Percentiles rank a stretch among this genome's conserved stretches.
Evolutionary conservation across 371 early-diverging fungal species (phyloP).

Genomic region (Mucor plumbeus): DNA sequence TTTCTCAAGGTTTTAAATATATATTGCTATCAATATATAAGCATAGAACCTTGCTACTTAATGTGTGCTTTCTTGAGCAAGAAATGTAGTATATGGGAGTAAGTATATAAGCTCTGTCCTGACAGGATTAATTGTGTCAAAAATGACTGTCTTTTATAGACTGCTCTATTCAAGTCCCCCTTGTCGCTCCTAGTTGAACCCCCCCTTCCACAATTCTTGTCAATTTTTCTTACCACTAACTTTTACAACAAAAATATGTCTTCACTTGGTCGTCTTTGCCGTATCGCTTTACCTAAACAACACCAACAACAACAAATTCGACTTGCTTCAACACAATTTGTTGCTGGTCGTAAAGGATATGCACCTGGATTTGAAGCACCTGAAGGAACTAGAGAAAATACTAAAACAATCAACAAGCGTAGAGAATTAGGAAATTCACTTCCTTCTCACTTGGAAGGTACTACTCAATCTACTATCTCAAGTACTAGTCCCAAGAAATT

Average conservation of each 20-base stretch:
- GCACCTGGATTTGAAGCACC: slow-evolving; percentile 52
- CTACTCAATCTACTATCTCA: background rate
- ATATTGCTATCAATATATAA: too few species aligned
- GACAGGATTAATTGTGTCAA: background rate
- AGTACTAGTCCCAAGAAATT: slow-evolving; percentile 36
- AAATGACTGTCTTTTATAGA: background rate
- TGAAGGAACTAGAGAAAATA: slow-evolving; percentile 37
- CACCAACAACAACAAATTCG: slow-evolving; percentile 1
- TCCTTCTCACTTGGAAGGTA: slow-evolving; percentile 40
- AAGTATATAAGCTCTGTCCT: background rate
- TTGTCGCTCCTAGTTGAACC: background rate
- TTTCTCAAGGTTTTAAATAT: too few species aligned
- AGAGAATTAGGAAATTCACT: slow-evolving; percentile 38
- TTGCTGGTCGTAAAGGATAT: slow-evolving; percentile 39
- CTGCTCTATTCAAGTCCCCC: slow-evolving; percentile 5
- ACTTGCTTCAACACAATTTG: slow-evolving; percentile 25
- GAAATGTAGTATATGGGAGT: background rate
- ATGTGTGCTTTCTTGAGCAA: too few species aligned
- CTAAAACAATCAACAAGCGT: slow-evolving; percentile 32
- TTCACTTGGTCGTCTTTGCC: background rate
- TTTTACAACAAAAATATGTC: background rate
- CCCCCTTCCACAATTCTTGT: slow-evolving; percentile 1
- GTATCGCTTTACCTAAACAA: background rate
- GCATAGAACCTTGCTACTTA: too few species aligned
- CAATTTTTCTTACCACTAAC: background rate